phyloP scores from a whole-genome alignment of 805 yeast species.

The Lipomyces lipofer region DNA sequence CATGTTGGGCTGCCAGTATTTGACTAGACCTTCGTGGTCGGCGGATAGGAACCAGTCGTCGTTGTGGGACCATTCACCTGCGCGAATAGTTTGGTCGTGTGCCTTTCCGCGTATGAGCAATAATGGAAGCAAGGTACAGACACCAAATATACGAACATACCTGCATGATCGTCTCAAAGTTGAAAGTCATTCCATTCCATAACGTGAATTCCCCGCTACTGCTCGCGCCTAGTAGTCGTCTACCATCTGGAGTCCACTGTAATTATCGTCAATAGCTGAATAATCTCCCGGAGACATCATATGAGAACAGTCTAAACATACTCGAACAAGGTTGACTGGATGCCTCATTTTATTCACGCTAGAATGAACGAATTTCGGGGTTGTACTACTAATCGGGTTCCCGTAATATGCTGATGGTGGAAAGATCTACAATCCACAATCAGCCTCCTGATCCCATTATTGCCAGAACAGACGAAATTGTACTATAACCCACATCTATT shows the following conservation, averaged over 20 bases:
- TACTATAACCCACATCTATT: constrained; percentile 39
- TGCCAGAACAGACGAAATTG: background rate
- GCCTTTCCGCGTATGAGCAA: constrained; percentile 53
- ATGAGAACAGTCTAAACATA: background rate
- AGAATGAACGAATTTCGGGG: constrained; percentile 83
- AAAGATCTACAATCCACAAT: constrained; percentile 41
- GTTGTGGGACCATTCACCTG: constrained; percentile 78
- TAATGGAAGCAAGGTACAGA: background rate
- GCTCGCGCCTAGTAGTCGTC: constrained; percentile 84
- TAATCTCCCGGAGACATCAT: too few relatives aligned
- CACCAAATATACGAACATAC: background rate
- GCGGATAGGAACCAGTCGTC: constrained; percentile 95
- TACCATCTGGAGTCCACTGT: constrained; percentile 97
- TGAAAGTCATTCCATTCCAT: constrained; percentile 95
- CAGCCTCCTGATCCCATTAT: constrained; percentile 37
- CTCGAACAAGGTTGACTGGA: constrained; percentile 45
- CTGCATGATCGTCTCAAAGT: constrained; percentile 96
- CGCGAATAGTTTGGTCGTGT: constrained; percentile 84
- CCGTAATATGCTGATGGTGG: constrained; percentile 63
- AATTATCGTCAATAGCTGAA: constrained; percentile 50
- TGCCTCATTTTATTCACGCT: constrained; percentile 90
- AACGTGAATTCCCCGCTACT: constrained; percentile 94
- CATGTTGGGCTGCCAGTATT: constrained; percentile 98
- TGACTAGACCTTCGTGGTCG: constrained; percentile 86
- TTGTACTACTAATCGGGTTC: constrained; percentile 60